A percentile compares a stretch with the other conserved stretches of the same genome.
phyloP scores from a whole-genome alignment of 352 stramenopile species.

The Globisporangium middletonii region DNA sequence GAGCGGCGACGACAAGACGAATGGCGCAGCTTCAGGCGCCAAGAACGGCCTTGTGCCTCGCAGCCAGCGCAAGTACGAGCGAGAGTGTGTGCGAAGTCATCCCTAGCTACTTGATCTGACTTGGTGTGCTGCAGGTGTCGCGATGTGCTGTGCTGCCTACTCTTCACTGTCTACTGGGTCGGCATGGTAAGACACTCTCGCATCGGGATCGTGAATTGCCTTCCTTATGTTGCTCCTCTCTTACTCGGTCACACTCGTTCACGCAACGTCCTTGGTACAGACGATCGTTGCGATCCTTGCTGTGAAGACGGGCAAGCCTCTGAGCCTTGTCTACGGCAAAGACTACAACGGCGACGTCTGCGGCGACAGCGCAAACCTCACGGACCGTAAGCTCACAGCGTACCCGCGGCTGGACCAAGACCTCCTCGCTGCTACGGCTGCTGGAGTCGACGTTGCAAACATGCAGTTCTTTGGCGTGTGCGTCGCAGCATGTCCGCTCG shows the following conservation, averaged over 20 bases:
- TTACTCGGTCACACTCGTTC: not conserved
- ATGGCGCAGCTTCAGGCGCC: not conserved
- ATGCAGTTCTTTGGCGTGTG: conserved; percentile 82
- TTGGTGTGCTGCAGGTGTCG: conserved; percentile 37
- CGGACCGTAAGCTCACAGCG: conserved; percentile 38
- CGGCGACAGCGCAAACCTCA: conserved; percentile 35
- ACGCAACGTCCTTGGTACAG: not conserved
- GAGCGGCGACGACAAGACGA: conserved; percentile 11
- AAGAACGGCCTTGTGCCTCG: conserved; percentile 20
- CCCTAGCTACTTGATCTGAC: not conserved
- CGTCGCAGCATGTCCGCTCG: conserved; percentile 45
- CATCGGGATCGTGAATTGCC: not conserved
- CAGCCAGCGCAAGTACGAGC: conserved; percentile 24
- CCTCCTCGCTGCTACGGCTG: conserved; percentile 40
- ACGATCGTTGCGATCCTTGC: conserved; percentile 52
- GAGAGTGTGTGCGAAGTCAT: not conserved
- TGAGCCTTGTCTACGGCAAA: conserved; percentile 73
- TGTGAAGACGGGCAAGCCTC: conserved; percentile 54
- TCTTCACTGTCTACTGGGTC: conserved; percentile 86
- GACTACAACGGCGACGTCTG: conserved; percentile 84
- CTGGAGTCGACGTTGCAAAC: conserved; percentile 31
- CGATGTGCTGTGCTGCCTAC: conserved; percentile 69
- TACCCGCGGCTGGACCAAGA: conserved; percentile 83
- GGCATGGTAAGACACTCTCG: conserved; percentile 42
- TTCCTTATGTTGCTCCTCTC: not conserved